Base-by-base conservation (phyloP, 306 rosid species). In the Prunus kanzakura region DNA sequence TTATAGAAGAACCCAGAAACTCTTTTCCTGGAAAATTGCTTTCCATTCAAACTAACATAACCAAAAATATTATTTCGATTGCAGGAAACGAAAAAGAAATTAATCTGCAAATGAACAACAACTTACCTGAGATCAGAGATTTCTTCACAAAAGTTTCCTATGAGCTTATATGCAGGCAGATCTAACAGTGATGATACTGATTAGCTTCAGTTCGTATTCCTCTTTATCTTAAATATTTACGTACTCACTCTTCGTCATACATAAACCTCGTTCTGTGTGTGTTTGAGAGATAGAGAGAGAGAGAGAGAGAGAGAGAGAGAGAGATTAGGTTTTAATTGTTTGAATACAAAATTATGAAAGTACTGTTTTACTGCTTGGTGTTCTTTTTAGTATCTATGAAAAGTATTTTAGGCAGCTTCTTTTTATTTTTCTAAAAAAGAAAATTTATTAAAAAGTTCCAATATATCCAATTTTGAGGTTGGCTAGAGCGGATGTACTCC, bases 401-500 rank as follows among this genome's bases (percentile, higher is more conserved):
- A 38, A 38, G 9, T 38, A 11, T n/a, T 55, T 55, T n/a, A 55
- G 14, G 22, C 7, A 55, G 61, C 61, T 20, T 55, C 13, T n/a
- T 8, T 9, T n/a, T 55, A 10, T 55, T 55, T 38, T 38, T 38
- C 9, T 38, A 1, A 38, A 6, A 38, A 38, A 6, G 43, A 38
- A 38, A 38, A 38, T 15, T 15, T 50, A 13, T 1, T 50, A 15
- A 50, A 50, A 13, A 4, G 4, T 15, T 4, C 0, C n/a, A 15
- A 15, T 50, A 50, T 15, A 50, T 15, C 55, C 55, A 50, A 50
- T 3, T 47, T 38, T 38, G 9, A 38, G 9, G 2, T 6, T 38
- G 2, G 2, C 0, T 38, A 38, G 2, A 38, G 43, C 0, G 0
- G 0, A 38, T 38, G 0, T 38, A 0, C 43, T 38, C 9, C 43